phyloP scores from a whole-genome alignment of 2,329 filamentous ascomycete species.

The Sphaerulina populicola region DNA sequence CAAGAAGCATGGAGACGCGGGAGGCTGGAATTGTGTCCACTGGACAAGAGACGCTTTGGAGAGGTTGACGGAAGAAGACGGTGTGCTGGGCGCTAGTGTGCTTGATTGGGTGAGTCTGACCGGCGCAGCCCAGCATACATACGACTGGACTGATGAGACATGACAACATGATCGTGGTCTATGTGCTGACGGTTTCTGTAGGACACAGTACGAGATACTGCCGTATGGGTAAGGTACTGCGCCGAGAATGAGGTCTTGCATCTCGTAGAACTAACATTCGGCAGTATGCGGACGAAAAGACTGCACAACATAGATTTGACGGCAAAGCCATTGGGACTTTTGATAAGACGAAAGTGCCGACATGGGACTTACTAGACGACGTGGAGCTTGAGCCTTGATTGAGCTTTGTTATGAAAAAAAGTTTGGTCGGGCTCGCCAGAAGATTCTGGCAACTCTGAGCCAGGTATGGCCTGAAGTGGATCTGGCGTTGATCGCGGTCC shows the following conservation, averaged over 20 bases:
- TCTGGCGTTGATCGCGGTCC: slow-evolving; percentile 4
- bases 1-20: slow-evolving; percentile 6
- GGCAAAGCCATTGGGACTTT: slow-evolving; percentile 4
- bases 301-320: slow-evolving; percentile 3
- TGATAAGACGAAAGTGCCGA: slow-evolving; percentile 7
- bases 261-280: neutral
- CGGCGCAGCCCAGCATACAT: too few relatives aligned
- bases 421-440: neutral
- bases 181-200: too few relatives aligned
- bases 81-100: slow-evolving; percentile 1
- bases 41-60: slow-evolving; percentile 6
- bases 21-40: slow-evolving; percentile 4
- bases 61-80: slow-evolving; percentile 3
- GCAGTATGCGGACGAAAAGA: slow-evolving; percentile 4
- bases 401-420: neutral
- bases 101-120: neutral
- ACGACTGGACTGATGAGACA: too few relatives aligned
- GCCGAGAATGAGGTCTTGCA: neutral
- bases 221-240: neutral
- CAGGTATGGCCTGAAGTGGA: neutral
- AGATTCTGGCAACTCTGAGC: neutral
- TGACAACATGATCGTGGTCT: too few relatives aligned
- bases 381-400: slow-evolving; percentile 6
- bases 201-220: slow-evolving; percentile 4
- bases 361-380: slow-evolving; percentile 6